Evolutionary conservation across 2,329 filamentous ascomycete species (phyloP), one percentile per base, ranked within the genome.

Genomic region (Aspergillus ruber): DNA sequence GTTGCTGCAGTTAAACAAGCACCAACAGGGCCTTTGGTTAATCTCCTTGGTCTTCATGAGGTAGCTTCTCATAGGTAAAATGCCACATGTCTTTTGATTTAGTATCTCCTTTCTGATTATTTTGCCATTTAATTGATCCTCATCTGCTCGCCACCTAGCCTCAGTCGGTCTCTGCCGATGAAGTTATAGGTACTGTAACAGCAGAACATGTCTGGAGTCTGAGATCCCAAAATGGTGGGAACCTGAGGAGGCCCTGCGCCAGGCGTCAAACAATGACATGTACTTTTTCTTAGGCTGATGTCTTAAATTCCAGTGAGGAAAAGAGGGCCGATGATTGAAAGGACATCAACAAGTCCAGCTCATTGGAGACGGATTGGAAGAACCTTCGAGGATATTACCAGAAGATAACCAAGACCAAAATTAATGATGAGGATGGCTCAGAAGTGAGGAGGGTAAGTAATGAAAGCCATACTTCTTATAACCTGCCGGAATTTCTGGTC

Each of bases 351-450:
- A 54, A 52, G 39, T 44, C 44, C 44, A 53, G 51, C 43, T 47
- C 47, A 6, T 48, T 51, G 6, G 40, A 49, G 20, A 48, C 46
- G 6, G 51, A 53, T 42, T 53, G 43, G 44, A 51, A 48, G 44
- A 51, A 51, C 33, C 47, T 53, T 33, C 39, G 46, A 9, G 13
- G 21, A n/a, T 54, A 54, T 40, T 54, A 54, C 42, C 45, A 52
- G 40, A 54, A 43, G 42, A 36, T 54, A 13, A 54, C 47, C 27
- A 51, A 48, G 21, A 48, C 17, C 33, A 18, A 35, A 41, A 48
- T 48, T 21, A n/a, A 44, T 15, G 42, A 44, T 12, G 12, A 47
- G 17, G 42, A 47, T 40, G 40, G 46, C 5, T 40, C 29, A 15
- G 15, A 48, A 23, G 27, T 48, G 9, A 4, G 15, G 9, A 41